These are phyloP conservation scores for Pestalotiopsis sp. DNA, from an alignment of 2,329 filamentous ascomycete genomes.

Conservation along the genomic window DNA sequence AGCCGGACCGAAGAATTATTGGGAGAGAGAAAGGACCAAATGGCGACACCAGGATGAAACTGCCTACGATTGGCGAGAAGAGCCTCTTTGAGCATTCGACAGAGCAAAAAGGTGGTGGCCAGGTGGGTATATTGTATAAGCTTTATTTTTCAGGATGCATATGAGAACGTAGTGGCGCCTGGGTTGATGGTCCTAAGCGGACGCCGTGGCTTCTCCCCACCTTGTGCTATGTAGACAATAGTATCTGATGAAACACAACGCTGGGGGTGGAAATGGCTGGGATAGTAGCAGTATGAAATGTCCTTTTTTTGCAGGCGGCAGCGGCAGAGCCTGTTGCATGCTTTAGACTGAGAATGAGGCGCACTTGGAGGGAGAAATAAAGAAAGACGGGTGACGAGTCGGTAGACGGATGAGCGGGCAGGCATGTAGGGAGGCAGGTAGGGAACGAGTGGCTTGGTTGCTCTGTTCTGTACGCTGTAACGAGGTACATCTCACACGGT, in stretches of 20 bases:
- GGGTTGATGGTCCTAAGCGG: constrained; percentile 2
- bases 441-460: not conserved
- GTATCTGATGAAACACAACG: not conserved
- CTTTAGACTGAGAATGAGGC: not conserved
- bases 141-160: not conserved
- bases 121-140: not conserved
- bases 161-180: not conserved
- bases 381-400: not conserved
- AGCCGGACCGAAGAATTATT: not conserved
- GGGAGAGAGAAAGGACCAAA: not conserved
- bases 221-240: not conserved
- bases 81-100: not conserved
- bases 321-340: not conserved
- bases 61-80: not conserved
- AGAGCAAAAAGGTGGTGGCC: not conserved
- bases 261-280: not conserved
- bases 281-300: not conserved
- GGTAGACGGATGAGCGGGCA: not conserved
- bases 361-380: not conserved
- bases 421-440: not conserved
- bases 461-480: not conserved
- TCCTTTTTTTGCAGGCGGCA: not conserved
- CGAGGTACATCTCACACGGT: too few relatives aligned
- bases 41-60: not conserved
- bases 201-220: constrained; percentile 2